Base-by-base conservation (phyloP, 73 alveolate species). In the Uronychia binucleata region DNA sequence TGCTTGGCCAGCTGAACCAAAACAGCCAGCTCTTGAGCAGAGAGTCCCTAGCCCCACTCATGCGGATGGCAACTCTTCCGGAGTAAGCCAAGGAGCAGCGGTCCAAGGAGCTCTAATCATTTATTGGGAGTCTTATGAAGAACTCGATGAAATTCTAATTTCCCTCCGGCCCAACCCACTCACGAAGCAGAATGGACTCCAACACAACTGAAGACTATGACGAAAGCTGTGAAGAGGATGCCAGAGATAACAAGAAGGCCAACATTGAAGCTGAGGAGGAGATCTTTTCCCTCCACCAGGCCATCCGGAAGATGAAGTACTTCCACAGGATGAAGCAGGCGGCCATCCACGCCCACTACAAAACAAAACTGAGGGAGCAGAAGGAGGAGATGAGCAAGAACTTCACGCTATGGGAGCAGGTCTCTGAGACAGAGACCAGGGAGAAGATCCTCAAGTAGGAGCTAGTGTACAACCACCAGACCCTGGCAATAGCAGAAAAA, bases 391-490 rank as follows among this genome's bases (percentile, higher is more conserved):
- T 86, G 27, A 86, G 31, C 59, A 46, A 78, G 26, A 86, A 86
- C 32, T 34, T 81, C 25, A 14, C 31, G 1, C 83, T 86, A 0
- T 86, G 92, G 92, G 87, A 86, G 28, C 46, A 78, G 83, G 30
- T 86, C 1, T 85, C 92, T 13, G 86, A 86, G 46, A 74, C 83
- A 0, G 87, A 86, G 67, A 86, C 77, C 34, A 77, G 92, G 58
- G 92, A 86, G 60, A 58, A 78, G 32, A 78, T 86, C n/a, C 77
- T 86, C 0, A 86, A 78, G 29, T 29, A 31, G 59, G 92, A 86
- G 34, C 34, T 86, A 13, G 92, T 76, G 59, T 28, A 67, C 26
- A 46, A 79, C 14, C 33, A 86, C 31, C 58, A 86, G 33, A 78
- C 78, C 26, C 78, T 86, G 1, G 87, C 77, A 0, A 86, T 86